Evolutionary conservation across 208 protist species (phyloP).

Genomic region (Trypanosoma brucei): DNA sequence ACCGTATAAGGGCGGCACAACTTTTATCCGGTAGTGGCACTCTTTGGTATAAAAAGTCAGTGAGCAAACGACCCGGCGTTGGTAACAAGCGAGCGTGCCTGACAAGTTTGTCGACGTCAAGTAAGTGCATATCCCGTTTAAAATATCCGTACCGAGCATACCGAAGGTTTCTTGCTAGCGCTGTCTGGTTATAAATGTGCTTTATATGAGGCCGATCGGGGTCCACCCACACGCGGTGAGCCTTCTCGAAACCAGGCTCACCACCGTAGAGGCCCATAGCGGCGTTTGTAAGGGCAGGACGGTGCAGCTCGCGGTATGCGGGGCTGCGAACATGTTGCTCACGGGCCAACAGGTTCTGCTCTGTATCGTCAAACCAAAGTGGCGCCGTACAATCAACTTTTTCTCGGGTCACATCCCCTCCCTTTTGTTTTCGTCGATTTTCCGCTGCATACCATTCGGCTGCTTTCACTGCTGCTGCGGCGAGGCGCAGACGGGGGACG

Average conservation of each 20-base stretch:
- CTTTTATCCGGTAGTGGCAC: slow-evolving; percentile 77
- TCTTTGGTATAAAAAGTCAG: slow-evolving; percentile 89
- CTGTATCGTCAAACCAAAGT: slow-evolving; percentile 81
- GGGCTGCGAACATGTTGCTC: slow-evolving; percentile 52
- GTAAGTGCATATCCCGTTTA: slow-evolving; percentile 87
- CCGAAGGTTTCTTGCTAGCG: slow-evolving; percentile 81
- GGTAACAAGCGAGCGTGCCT: slow-evolving; percentile 86
- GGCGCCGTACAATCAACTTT: not conserved
- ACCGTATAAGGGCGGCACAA: slow-evolving; percentile 79
- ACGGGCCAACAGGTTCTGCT: slow-evolving; percentile 28
- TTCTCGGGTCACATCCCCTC: not conserved
- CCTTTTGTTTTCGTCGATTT: slow-evolving; percentile 25
- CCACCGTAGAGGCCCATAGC: slow-evolving; percentile 88
- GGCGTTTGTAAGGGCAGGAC: slow-evolving; percentile 66
- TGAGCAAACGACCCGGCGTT: slow-evolving; percentile 75
- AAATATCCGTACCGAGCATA: slow-evolving; percentile 90
- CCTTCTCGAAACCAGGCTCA: slow-evolving; percentile 89
- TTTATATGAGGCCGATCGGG: slow-evolving; percentile 88
- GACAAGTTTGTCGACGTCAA: slow-evolving; percentile 89
- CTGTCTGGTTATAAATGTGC: slow-evolving; percentile 84
- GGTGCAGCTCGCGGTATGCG: slow-evolving; percentile 84
- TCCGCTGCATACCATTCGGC: slow-evolving; percentile 22
- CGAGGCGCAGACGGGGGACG: slow-evolving; percentile 6
- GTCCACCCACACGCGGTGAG: slow-evolving; percentile 87
- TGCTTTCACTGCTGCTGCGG: slow-evolving; percentile 17